Evolutionary conservation across 2,329 filamentous ascomycete species (phyloP).

Genomic region (Talaromyces sp.): DNA sequence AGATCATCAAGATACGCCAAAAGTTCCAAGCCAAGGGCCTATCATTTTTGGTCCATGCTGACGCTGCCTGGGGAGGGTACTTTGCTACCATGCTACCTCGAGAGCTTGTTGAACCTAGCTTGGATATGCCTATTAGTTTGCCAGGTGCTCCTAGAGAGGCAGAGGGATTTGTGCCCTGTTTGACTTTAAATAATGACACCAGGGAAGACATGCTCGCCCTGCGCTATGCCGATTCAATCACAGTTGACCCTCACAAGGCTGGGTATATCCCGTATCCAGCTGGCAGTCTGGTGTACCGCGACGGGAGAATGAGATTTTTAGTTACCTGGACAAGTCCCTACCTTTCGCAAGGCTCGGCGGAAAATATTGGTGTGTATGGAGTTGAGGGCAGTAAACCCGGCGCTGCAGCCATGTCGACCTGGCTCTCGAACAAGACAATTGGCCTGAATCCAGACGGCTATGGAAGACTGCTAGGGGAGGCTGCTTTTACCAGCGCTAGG

Average conservation of each 20-base stretch:
- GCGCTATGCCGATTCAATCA: constrained; percentile 41
- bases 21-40: constrained; percentile 38
- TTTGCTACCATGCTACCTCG: constrained; percentile 42
- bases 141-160: neutral
- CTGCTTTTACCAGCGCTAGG: constrained; percentile 40
- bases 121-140: neutral
- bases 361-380: constrained; percentile 41
- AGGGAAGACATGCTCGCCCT: constrained; percentile 37
- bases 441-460: constrained; percentile 39
- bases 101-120: constrained; percentile 23
- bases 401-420: constrained; percentile 42
- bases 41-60: constrained; percentile 44
- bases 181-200: constrained; percentile 2
- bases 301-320: constrained; percentile 40
- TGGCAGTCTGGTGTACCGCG: constrained; percentile 41
- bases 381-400: constrained; percentile 47
- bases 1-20: constrained; percentile 37
- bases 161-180: neutral
- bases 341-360: constrained; percentile 34
- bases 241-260: constrained; percentile 46
- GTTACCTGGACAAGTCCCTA: constrained; percentile 43
- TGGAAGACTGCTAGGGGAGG: constrained; percentile 40
- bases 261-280: constrained; percentile 47
- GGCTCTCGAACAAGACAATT: constrained; percentile 42
- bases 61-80: constrained; percentile 50